Conservation (phyloP, 169 alveolate genomes). For the Plasmodium gallinaceum region DNA sequence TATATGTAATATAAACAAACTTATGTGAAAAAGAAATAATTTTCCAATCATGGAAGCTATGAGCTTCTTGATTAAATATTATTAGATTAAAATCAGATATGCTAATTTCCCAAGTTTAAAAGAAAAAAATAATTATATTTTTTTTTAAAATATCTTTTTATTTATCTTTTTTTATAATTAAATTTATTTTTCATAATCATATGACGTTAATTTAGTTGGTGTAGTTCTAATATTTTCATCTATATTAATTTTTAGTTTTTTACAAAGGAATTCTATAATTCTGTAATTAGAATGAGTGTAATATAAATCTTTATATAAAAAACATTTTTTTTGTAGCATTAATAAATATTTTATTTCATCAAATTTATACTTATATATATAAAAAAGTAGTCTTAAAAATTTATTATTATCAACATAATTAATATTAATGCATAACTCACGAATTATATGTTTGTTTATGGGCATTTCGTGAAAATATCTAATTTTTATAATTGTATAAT, state of each 20-base stretch:
- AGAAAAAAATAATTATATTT: too few species aligned
- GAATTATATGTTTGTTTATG: slow-evolving; percentile 69
- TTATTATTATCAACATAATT: slow-evolving; percentile 36
- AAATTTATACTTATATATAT: slow-evolving; percentile 59
- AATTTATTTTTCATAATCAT: slow-evolving; percentile 35
- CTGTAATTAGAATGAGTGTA: slow-evolving; percentile 55
- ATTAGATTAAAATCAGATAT: too few species aligned
- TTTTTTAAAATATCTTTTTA: too few species aligned
- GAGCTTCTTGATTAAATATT: too few species aligned
- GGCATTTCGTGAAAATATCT: slow-evolving; percentile 72
- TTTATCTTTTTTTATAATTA: neutral
- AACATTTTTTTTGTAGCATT: slow-evolving; percentile 63
- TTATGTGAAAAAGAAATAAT: too few species aligned
- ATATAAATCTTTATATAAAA: slow-evolving; percentile 58
- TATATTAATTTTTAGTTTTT: slow-evolving; percentile 52
- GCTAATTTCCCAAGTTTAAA: too few species aligned
- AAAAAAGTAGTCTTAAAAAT: slow-evolving; percentile 36
- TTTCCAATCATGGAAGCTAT: too few species aligned
- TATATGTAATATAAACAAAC: too few species aligned
- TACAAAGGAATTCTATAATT: slow-evolving; percentile 54
- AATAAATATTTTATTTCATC: slow-evolving; percentile 44
- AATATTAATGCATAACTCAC: slow-evolving; percentile 66
- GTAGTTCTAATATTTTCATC: slow-evolving; percentile 28
- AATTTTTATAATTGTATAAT: slow-evolving; percentile 30
- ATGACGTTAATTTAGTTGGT: slow-evolving; percentile 62